Conservation (phyloP, 106 monocot genomes). For the Xerophyta viscosa region DNA sequence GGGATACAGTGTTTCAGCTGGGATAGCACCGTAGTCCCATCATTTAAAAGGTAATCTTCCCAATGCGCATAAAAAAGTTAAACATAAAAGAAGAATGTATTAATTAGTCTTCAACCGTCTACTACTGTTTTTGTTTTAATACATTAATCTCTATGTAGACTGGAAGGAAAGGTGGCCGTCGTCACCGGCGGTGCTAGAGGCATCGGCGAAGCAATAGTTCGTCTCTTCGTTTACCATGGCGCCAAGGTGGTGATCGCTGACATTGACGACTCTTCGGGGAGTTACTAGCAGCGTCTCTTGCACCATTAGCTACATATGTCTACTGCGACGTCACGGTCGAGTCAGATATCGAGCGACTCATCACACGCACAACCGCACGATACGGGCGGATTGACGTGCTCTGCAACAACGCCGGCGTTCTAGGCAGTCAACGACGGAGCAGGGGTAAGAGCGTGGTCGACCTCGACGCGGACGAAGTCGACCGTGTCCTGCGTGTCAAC, state of each 20-base stretch:
- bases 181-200: conserved; percentile 7
- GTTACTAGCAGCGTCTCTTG: conserved; percentile 7
- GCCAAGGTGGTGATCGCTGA: conserved; percentile 5
- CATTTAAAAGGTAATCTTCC: conserved; percentile 4
- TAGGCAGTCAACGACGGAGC: conserved; percentile 9
- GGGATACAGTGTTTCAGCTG: conserved; percentile 2
- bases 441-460: conserved; percentile 10
- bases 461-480: conserved; percentile 22
- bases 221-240: conserved; percentile 1
- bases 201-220: conserved; percentile 7
- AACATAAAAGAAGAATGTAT: not conserved
- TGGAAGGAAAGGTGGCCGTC: conserved; percentile 3
- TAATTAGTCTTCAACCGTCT: not conserved
- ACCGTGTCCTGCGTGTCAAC: conserved; percentile 20
- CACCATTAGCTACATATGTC: conserved; percentile 1
- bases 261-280: conserved; percentile 8
- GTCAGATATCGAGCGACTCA: conserved; percentile 14
- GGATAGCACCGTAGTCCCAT: not conserved
- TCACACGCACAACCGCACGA: conserved; percentile 6
- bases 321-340: conserved; percentile 7
- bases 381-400: conserved; percentile 23
- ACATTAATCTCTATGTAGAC: not conserved
- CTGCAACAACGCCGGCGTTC: conserved; percentile 32
- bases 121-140: no score
- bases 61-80: not conserved